A percentile compares a stretch with the other conserved stretches of the same genome.
Evolutionary conservation across 106 monocot species (phyloP).

Genomic region (Allium sativum): DNA sequence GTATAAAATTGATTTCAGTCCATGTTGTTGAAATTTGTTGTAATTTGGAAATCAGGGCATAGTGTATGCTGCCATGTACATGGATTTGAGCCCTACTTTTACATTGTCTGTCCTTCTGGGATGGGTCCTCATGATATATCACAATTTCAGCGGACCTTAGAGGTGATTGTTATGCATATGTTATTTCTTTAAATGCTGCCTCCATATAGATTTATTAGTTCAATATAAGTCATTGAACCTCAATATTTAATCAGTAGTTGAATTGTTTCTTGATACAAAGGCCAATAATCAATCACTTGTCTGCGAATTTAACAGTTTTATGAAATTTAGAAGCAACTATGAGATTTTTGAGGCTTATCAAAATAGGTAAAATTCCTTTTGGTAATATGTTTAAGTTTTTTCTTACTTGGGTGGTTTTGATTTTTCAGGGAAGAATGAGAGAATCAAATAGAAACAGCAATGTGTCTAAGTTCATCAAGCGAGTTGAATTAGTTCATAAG

Average conservation of each 20-base stretch:
- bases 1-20: not conserved
- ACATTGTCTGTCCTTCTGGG: constrained; percentile 66
- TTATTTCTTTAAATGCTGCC: not conserved
- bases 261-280: too few relatives aligned
- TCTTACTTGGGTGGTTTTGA: not conserved
- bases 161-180: constrained; percentile 25
- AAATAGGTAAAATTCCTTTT: not conserved
- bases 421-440: constrained; percentile 69
- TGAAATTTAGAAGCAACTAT: too few relatives aligned
- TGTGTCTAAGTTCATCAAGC: constrained; percentile 62
- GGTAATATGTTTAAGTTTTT: too few relatives aligned
- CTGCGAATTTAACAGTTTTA: too few relatives aligned
- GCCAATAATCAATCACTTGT: too few relatives aligned
- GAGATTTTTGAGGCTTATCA: not conserved
- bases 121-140: constrained; percentile 93
- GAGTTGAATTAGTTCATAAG: constrained; percentile 79
- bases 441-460: constrained; percentile 86
- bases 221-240: too few relatives aligned
- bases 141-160: constrained; percentile 68
- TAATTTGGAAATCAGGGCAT: constrained; percentile 44
- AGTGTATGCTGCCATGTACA: constrained; percentile 94
- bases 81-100: constrained; percentile 99
- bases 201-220: too few relatives aligned
- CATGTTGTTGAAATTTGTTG: not conserved
- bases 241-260: too few relatives aligned